These are phyloP conservation scores for Tulasnella sp. DNA, from an alignment of 768 basidiomycete genomes.

Conservation along the genomic window DNA sequence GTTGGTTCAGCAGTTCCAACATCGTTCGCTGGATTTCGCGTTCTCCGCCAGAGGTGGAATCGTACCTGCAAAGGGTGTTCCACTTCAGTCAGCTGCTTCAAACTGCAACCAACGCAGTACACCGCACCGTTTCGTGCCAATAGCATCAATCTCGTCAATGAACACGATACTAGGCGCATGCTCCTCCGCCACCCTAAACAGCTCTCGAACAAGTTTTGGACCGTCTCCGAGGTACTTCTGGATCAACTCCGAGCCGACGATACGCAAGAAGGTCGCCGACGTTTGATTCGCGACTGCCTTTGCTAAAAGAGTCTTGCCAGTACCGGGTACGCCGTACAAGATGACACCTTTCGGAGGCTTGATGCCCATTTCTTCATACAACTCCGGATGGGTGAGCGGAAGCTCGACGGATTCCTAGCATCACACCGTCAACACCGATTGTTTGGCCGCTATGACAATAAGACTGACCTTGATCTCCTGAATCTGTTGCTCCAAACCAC, in stretches of 20 bases:
- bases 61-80: conserved; percentile 49
- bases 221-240: conserved; percentile 99
- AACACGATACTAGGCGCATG: conserved; percentile 98
- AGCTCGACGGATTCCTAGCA: conserved; percentile 91
- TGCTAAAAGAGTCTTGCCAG: conserved; percentile 94
- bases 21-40: conserved; percentile 99
- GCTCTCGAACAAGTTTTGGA: conserved; percentile 91
- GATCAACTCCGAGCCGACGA: conserved; percentile 95
- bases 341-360: conserved; percentile 99
- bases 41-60: conserved; percentile 97
- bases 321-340: conserved; percentile 95
- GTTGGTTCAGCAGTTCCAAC: conserved; percentile 95
- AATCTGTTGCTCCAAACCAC: conserved; percentile 92
- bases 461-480: conserved; percentile 88
- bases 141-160: conserved; percentile 98
- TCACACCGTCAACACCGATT: background rate
- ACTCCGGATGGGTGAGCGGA: conserved; percentile 91
- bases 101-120: background rate
- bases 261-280: conserved; percentile 92
- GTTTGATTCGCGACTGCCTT: conserved; percentile 98
- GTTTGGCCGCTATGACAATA: background rate
- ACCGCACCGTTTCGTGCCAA: conserved; percentile 88
- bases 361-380: conserved; percentile 99
- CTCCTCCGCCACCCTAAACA: conserved; percentile 96
- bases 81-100: background rate